Base-by-base conservation (phyloP, 2,329 filamentous ascomycete species). In the Trichoderma harzianum region DNA sequence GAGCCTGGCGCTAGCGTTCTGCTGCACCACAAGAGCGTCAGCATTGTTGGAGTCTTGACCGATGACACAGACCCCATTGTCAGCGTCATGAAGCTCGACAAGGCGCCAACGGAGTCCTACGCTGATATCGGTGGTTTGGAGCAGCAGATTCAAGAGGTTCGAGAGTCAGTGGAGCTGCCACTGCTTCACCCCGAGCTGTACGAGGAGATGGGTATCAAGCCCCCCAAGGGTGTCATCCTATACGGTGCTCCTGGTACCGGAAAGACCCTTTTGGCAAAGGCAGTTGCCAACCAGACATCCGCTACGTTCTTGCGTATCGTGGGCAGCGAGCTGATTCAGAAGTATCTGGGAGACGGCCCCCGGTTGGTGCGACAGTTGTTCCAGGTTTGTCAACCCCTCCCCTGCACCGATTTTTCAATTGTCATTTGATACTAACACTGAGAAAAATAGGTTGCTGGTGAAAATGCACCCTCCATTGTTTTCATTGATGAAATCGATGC, bases 171-270 rank as follows among this genome's bases (percentile, higher is more conserved):
- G 72, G 96, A 99, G 84, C 84, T 99, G 78, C 96, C 96, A 6
- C 86, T 99, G 74, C 87, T 99, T 72, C 96, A 99, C 81, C 96
- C 96, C 0, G 96, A 99, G 83, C 86, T 99, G 67, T 99, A 99
- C 83, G 96, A 99, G 83, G 96, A 99, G 86, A 99, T 99, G 96
- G 96, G 96, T 79, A 98, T 99, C 88, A 99, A 99, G 84, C 96
- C 96, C 5, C 96, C 96, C 73, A 99, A 99, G 88, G 96, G 96
- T 88, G 96, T 99, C 77, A 99, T 99, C 79, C 91, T 99, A 30
- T 99, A 99, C 81, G 96, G 96, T 84, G 94, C 94, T 6, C 96
- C 96, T 0, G 96, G 96, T 82, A 99, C 96, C 10, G 96, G 96
- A 83, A 99, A 98, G 86, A 98, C 95, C 6, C 86, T 98, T 3